Evolutionary conservation across 805 yeast species (phyloP).

Genomic region (Clavispora asparagi): DNA sequence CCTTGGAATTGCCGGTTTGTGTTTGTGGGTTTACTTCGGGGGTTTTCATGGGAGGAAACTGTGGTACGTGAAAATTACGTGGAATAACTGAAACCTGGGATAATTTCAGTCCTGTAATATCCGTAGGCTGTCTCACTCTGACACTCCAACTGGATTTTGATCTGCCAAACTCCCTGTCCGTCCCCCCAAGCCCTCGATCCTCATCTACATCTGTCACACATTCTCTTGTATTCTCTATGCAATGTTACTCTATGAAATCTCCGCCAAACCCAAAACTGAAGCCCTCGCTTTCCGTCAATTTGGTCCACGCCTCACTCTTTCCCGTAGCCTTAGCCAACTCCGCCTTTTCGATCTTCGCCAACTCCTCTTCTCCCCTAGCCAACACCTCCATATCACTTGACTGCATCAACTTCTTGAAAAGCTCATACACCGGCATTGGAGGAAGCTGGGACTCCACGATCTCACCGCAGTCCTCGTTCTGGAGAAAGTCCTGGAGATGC

Average conservation of each 20-base stretch:
- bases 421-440: slow-evolving; percentile 56
- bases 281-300: slow-evolving; percentile 21
- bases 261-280: slow-evolving; percentile 31
- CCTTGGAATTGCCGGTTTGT: no score
- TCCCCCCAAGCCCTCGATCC: no score
- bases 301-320: slow-evolving; percentile 52
- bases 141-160: no score
- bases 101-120: no score
- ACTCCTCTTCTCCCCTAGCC: slow-evolving; percentile 22
- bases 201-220: no score
- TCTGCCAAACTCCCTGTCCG: no score
- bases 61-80: no score
- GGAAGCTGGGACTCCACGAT: slow-evolving; percentile 26
- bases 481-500: slow-evolving; percentile 16
- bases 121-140: no score
- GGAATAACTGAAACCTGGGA: no score
- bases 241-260: slow-evolving; percentile 5
- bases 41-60: no score
- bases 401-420: slow-evolving; percentile 49
- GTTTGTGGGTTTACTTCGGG: no score
- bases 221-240: not conserved
- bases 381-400: slow-evolving; percentile 34
- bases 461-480: slow-evolving; percentile 65
- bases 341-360: slow-evolving; percentile 30
- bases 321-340: slow-evolving; percentile 25